Evolutionary conservation across 208 protist species (phyloP), one percentile per base, ranked within the genome.

Genomic region (Crithidia sp.): DNA sequence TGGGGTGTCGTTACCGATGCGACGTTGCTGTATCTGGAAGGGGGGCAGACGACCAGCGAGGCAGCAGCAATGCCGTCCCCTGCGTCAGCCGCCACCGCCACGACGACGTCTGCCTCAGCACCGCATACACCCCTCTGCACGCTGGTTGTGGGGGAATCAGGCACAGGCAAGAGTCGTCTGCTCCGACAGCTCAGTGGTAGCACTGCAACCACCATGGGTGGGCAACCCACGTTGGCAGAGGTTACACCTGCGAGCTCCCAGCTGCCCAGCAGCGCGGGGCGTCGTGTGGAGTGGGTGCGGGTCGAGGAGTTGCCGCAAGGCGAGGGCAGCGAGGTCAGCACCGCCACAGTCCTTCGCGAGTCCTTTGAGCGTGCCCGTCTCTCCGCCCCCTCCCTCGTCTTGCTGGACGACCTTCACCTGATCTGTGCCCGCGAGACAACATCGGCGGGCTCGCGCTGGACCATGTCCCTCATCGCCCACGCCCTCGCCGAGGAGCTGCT

Each of bases 351-450:
- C 10, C 80, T 99, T 5, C 73, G 87, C 7, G 87, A 96, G 47
- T 68, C 99, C 0, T 99, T 99, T 66, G 66, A 72, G 41, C 90
- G 83, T 37, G 98, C 98, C 2, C 79, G 95, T 17, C 71, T 77
- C 16, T 77, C 83, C 10, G 75, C 98, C 4, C 98, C 98, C 0
- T 89, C 85, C n/a, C 59, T 75, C 3, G 53, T 92, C 7, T 10
- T 82, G 17, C 36, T 92, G 5, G 87, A 92, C 69, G 87, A 92
- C 60, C 57, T 92, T 5, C 76, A 89, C 63, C 54, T 90, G 3
- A 52, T 89, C 28, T 91, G 86, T 71, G 84, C 65, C 7, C 37
- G 54, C 49, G 69, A 74, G 36, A 40, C 59, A 28, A 74, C 75
- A 19, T 72, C 66, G 13, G 70, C 74, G 0, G 77, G 73, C 4